Base-by-base conservation (phyloP, 2,329 filamentous ascomycete genomes). In the Ophiostoma piceae region DNA sequence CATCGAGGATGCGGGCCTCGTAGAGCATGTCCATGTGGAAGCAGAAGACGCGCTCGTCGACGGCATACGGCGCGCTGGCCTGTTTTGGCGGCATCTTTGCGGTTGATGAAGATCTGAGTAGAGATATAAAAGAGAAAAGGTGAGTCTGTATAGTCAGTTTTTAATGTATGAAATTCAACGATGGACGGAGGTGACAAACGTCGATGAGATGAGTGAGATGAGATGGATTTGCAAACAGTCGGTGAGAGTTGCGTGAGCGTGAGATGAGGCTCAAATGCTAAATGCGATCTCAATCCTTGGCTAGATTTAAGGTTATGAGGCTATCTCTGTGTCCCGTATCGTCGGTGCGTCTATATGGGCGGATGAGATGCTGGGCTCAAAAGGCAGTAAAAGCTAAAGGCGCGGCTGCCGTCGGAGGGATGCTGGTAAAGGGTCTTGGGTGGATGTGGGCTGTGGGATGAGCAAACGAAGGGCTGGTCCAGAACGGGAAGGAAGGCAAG, bases 1-100 rank as follows among this genome's bases (percentile, higher is more conserved):
- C 84, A 74, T 97, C 94, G 73, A 96, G 87, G 68, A 99, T 90
- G 81, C 98, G 98, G 74, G 95, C 95, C 80, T 99, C 95, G 78
- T 99, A 99, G 68, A 99, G 88, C 81, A 98, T 89, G 77, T 98
- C 94, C 81, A 94, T 92, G 79, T 99, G 95, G 78, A 98, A 98
- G 82, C 95, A 99, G 41, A 98, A 88, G 51, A 96, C 93, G 77
- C 91, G 92, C 83, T 99, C 95, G 77, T 98, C 93, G 84, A 94
- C 93, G 76, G 79, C 81, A 77, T 83, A 85, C 67, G 83, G 83
- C 68, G 84, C 81, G 74, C 77, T 77, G 73, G 82, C 78, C 78
- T 79, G 77, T 74, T 82, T 81, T 8, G 73, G 72, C 12, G 73
- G 69, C 73, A 74, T 74, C n/a, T 39, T 66, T 39, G 26, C n/a